phyloP scores from a whole-genome alignment of 2,329 filamentous ascomycete genomes.

The Neocucurbitaria cava region DNA sequence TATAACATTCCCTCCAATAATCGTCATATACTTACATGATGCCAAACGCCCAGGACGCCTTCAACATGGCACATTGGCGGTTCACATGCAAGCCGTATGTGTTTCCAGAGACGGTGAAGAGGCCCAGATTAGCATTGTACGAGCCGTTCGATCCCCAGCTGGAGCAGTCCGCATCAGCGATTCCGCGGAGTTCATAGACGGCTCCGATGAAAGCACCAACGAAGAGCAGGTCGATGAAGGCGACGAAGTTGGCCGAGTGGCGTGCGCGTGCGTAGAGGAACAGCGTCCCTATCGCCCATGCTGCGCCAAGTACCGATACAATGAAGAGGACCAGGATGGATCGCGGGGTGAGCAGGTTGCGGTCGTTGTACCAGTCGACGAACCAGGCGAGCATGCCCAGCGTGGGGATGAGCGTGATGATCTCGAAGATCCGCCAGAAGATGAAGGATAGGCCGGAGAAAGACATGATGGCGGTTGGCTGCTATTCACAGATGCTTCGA shows the following conservation, averaged over 20 bases:
- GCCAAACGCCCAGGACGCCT: conserved; percentile 84
- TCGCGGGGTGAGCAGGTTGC: conserved; percentile 64
- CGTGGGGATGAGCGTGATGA: conserved; percentile 68
- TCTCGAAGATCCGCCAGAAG: conserved; percentile 66
- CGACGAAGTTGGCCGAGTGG: conserved; percentile 66
- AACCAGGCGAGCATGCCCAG: conserved; percentile 69
- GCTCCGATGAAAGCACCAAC: conserved; percentile 69
- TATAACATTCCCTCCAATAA: not conserved
- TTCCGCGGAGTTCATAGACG: conserved; percentile 65
- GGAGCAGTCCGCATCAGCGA: conserved; percentile 71
- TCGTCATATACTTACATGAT: conserved; percentile 71
- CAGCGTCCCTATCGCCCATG: conserved; percentile 67
- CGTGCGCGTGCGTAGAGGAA: conserved; percentile 66
- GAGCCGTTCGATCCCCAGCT: conserved; percentile 61
- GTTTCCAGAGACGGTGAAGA: conserved; percentile 63
- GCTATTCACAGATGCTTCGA: conserved; percentile 3
- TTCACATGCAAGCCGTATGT: conserved; percentile 63
- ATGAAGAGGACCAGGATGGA: conserved; percentile 72
- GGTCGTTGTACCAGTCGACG: conserved; percentile 64
- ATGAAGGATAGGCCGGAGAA: conserved; percentile 66
- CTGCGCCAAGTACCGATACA: conserved; percentile 65
- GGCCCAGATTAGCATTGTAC: conserved; percentile 64
- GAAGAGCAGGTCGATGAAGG: conserved; percentile 67
- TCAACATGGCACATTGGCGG: conserved; percentile 90
- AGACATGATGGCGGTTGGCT: conserved; percentile 48